A percentile compares a stretch with the other conserved stretches of the same genome.
Conservation (phyloP, 257 asterid genomes). For the Solanum sitiens region DNA sequence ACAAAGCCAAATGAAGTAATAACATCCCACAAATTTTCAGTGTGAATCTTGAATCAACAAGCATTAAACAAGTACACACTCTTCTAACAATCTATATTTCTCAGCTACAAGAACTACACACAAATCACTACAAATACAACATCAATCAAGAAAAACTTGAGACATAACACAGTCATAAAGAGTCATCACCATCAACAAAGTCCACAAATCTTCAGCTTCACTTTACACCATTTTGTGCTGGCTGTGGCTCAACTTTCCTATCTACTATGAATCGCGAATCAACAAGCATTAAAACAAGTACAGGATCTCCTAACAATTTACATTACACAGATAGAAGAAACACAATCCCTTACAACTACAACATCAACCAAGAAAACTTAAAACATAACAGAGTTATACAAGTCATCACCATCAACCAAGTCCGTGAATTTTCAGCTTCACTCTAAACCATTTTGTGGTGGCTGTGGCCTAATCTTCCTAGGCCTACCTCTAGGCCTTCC, state of each 20-base stretch:
- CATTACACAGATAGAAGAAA: neutral
- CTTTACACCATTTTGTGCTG: slow-evolving; percentile 24
- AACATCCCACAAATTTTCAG: neutral
- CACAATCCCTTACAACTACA: neutral
- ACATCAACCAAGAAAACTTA: neutral
- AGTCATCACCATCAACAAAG: neutral
- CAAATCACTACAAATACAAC: neutral
- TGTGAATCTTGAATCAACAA: neutral
- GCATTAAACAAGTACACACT: neutral
- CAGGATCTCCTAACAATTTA: neutral
- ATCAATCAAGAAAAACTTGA: neutral
- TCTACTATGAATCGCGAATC: neutral
- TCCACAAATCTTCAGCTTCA: slow-evolving; percentile 7
- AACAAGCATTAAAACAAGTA: neutral
- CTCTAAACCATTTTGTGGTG: slow-evolving; percentile 26
- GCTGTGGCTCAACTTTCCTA: slow-evolving; percentile 45
- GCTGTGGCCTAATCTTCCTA: slow-evolving; percentile 50
- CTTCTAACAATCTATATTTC: neutral
- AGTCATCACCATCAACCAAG: neutral
- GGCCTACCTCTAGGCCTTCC: slow-evolving; percentile 91
- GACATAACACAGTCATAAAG: neutral
- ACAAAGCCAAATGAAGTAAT: neutral
- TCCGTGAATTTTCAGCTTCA: slow-evolving; percentile 4
- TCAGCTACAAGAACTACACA: neutral
- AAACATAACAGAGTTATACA: neutral